Evolutionary conservation across 805 yeast genomes (phyloP).

Genomic region (Starmerella riodocensis): DNA sequence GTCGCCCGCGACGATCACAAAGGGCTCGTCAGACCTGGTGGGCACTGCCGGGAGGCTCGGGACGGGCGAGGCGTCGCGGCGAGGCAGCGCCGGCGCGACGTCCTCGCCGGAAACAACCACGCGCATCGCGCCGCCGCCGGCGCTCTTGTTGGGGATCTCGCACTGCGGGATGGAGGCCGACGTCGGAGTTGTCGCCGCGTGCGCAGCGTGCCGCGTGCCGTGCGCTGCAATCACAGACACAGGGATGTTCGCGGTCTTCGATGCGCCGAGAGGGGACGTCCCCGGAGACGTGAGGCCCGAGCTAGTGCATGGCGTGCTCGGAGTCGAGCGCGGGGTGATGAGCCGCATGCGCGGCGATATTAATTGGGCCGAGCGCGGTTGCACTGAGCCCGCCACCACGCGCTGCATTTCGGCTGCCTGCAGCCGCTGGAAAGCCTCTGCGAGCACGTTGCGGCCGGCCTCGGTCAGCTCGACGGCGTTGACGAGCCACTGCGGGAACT

Average conservation of each 20-base stretch:
- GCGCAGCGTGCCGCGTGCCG: neutral
- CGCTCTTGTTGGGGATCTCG: neutral
- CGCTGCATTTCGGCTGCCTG: slow-evolving; percentile 62
- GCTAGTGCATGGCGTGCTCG: slow-evolving; percentile 11
- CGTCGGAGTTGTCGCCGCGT: neutral
- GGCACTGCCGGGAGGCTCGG: neutral
- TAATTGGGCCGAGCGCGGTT: slow-evolving; percentile 1
- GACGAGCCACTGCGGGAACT: slow-evolving; percentile 45
- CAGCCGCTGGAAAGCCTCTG: slow-evolving; percentile 47
- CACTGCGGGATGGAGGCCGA: neutral
- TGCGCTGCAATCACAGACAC: neutral
- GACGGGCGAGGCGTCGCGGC: neutral
- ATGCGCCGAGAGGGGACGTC: neutral
- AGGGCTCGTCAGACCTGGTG: slow-evolving; percentile 19
- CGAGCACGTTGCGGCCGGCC: slow-evolving; percentile 30
- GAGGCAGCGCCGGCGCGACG: no score
- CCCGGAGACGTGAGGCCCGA: neutral
- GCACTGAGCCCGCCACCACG: neutral
- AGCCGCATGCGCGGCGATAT: slow-evolving; percentile 2
- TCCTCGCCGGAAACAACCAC: neutral
- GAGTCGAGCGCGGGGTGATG: slow-evolving; percentile 5
- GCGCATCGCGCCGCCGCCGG: neutral
- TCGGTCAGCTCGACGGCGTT: slow-evolving; percentile 27
- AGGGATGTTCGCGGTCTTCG: slow-evolving; percentile 4
- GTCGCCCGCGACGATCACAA: slow-evolving; percentile 56